Conservation (phyloP, 306 rosid species). For the Fragaria nilgerrensis region DNA sequence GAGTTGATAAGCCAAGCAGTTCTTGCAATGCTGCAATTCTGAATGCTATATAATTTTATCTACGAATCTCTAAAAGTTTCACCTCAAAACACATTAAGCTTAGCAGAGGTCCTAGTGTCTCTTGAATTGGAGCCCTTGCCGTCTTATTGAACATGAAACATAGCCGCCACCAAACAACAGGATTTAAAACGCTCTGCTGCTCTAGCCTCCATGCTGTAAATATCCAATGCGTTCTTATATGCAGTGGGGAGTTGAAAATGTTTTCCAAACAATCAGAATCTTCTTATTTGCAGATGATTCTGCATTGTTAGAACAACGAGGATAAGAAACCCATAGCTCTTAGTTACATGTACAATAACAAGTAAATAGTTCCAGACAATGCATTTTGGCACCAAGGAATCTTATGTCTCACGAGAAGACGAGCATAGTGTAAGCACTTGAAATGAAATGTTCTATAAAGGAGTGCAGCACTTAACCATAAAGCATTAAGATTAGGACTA, state of each 20-base stretch:
- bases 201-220: neutral
- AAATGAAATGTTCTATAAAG: neutral
- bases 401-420: neutral
- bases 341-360: neutral
- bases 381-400: neutral
- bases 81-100: conserved; percentile 5
- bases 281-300: conserved; percentile 34
- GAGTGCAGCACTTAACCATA: neutral
- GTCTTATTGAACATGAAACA: conserved; percentile 10
- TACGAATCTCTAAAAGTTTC: conserved; percentile 1
- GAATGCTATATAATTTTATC: conserved; percentile 1
- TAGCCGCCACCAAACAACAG: neutral
- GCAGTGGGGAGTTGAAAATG: conserved; percentile 4
- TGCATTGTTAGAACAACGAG: conserved; percentile 2
- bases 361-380: neutral
- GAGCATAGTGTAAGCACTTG: neutral
- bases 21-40: neutral
- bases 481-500: neutral
- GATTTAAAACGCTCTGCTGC: neutral
- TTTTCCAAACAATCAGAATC: conserved; percentile 12
- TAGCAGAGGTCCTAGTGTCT: neutral
- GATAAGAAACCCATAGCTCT: neutral
- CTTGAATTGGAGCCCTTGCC: neutral
- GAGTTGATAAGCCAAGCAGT: conserved; percentile 10
- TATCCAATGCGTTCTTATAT: neutral